These are phyloP conservation scores for Suillus subluteus DNA, from an alignment of 768 basidiomycete genomes.

Conservation along the genomic window DNA sequence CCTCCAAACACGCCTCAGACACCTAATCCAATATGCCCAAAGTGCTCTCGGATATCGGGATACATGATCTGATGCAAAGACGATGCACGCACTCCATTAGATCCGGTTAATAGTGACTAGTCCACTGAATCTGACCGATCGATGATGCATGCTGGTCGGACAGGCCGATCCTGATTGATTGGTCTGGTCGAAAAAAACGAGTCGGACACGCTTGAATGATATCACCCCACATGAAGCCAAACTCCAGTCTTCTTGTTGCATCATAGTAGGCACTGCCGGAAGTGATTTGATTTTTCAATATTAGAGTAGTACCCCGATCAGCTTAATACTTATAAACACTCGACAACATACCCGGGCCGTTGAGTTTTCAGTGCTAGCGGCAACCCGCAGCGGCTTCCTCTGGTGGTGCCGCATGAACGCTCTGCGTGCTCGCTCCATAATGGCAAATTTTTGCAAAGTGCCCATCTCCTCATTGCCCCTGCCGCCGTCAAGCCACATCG, in stretches of 20 bases:
- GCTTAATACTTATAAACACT: not conserved
- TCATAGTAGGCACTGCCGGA: not conserved
- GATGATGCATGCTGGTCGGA: not conserved
- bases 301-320: not conserved
- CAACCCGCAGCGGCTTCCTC: not conserved
- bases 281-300: not conserved
- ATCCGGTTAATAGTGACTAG: not conserved
- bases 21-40: not conserved
- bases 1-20: not conserved
- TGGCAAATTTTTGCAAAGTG: constrained; percentile 30
- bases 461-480: constrained; percentile 53
- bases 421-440: constrained; percentile 17
- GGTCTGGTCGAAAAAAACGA: not conserved
- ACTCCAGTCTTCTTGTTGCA: not conserved
- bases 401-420: constrained; percentile 21
- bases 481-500: constrained; percentile 42
- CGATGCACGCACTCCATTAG: not conserved
- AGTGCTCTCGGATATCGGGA: not conserved
- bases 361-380: not conserved
- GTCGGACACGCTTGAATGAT: not conserved
- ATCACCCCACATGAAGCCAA: not conserved
- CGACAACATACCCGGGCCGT: not conserved
- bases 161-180: not conserved
- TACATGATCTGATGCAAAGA: not conserved
- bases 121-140: not conserved